Evolutionary conservation across 805 yeast genomes (phyloP), one percentile per base, ranked within the genome.

Genomic region (Wickerhamomyces rabaulensis): DNA sequence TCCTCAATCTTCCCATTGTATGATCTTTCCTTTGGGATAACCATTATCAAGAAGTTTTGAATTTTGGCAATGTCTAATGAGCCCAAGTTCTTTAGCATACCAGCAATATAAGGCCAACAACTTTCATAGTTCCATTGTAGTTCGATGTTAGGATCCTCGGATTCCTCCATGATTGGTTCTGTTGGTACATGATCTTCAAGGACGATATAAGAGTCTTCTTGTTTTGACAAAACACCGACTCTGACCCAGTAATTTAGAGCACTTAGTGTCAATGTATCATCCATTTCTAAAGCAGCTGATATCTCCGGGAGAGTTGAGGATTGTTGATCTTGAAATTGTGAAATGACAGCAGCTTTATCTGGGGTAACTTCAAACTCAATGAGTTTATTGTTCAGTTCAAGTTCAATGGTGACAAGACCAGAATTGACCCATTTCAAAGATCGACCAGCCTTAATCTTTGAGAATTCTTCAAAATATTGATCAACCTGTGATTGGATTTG

Each of bases 331-430:
- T 73, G 62, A 53, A 84, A 84, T 10, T 71, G 62, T 19, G 68
- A 60, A 9, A 87, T 75, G 4, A 87, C 76, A 0, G 84, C 67
- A 1, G 94, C 95, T 51, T 80, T 80, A 36, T 79, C 85, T 0
- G 95, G 84, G 1, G 84, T 62, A 0, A 85, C 95, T 7, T 68
- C 68, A 50, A 76, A 71, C 0, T 57, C 51, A 20, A 60, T 44
- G 0, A 47, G 48, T 12, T 74, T 62, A n/a, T 75, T 81, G 13
- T 69, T 68, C n/a, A 85, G 63, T 36, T 69, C 76, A 9, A 92
- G 62, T 3, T 78, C 79, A 2, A 94, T 52, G 5, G 73, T 74
- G 0, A 87, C 90, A 1, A 66, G 56, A 0, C 96, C 95, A 39
- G 78, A 61, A 39, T 76, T 73, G 2, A 84, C 58, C 55, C 84